These are phyloP conservation scores for Fraxinus sp. DNA, from an alignment of 305 asterid genomes.

Conservation along the genomic window DNA sequence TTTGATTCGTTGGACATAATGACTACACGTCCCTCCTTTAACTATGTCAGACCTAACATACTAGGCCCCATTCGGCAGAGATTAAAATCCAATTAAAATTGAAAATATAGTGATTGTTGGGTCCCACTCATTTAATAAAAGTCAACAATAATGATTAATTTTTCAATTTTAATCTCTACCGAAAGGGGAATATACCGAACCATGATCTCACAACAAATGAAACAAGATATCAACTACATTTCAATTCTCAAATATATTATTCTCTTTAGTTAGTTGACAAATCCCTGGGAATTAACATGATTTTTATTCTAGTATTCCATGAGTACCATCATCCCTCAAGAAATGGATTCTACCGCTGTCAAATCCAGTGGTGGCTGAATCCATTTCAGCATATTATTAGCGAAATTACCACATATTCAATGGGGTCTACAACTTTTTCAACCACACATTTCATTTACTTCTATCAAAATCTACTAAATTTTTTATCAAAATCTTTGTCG, in stretches of 20 bases:
- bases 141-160: too few species aligned
- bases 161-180: too few species aligned
- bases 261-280: slow-evolving; percentile 20
- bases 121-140: too few species aligned
- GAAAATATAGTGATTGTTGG: too few species aligned
- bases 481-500: too few species aligned
- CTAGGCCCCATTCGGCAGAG: not conserved
- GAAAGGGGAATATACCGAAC: too few species aligned
- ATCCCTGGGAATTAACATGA: slow-evolving; percentile 10
- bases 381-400: not conserved
- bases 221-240: slow-evolving; percentile 12
- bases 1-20: not conserved
- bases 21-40: not conserved
- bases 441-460: too few species aligned
- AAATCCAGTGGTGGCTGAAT: not conserved
- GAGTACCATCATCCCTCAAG: not conserved
- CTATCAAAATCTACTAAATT: too few species aligned
- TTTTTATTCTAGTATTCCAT: slow-evolving; percentile 22
- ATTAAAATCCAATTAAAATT: too few species aligned
- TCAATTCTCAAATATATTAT: slow-evolving; percentile 4
- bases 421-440: too few species aligned
- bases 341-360: not conserved
- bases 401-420: not conserved
- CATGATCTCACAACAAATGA: slow-evolving; percentile 10
- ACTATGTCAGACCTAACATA: not conserved